Percentiles rank a stretch among this genome's conserved stretches.
These are phyloP conservation scores for Penicillium herquei DNA, from an alignment of 495 filamentous ascomycete genomes.

Conservation along the genomic window DNA sequence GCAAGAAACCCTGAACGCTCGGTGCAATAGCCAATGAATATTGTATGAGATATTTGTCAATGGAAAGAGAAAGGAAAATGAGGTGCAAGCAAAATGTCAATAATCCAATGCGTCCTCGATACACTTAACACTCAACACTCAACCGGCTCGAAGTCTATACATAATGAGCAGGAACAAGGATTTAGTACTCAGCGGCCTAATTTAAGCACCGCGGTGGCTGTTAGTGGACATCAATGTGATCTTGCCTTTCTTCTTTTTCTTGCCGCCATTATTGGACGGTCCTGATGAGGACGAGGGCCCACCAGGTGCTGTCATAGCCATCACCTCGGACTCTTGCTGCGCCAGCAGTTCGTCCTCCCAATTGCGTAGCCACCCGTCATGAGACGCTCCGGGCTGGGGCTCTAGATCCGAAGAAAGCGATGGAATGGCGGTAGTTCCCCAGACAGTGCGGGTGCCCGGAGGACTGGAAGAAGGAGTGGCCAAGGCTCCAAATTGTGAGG, in stretches of 20 bases:
- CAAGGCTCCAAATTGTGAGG: slow-evolving; percentile 60
- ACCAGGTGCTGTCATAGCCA: slow-evolving; percentile 34
- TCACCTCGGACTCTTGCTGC: slow-evolving; percentile 41
- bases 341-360: slow-evolving; percentile 68
- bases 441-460: slow-evolving; percentile 71
- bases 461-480: slow-evolving; percentile 78
- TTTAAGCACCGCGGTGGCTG: slow-evolving; percentile 62
- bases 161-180: not conserved
- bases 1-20: not conserved
- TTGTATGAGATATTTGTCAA: not conserved
- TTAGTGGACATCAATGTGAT: slow-evolving; percentile 93
- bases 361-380: slow-evolving; percentile 82
- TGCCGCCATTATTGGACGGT: slow-evolving; percentile 32
- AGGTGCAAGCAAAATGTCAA: not conserved
- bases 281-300: slow-evolving; percentile 18
- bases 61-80: not conserved
- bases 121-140: not conserved
- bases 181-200: not conserved
- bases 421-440: slow-evolving; percentile 72
- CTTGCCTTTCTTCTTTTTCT: slow-evolving; percentile 87
- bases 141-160: not conserved
- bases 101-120: not conserved
- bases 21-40: not conserved
- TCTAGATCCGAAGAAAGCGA: slow-evolving; percentile 48
- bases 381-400: slow-evolving; percentile 27